Conservation (phyloP, 371 early-diverging fungal genomes). For the Mortierella sp. region DNA sequence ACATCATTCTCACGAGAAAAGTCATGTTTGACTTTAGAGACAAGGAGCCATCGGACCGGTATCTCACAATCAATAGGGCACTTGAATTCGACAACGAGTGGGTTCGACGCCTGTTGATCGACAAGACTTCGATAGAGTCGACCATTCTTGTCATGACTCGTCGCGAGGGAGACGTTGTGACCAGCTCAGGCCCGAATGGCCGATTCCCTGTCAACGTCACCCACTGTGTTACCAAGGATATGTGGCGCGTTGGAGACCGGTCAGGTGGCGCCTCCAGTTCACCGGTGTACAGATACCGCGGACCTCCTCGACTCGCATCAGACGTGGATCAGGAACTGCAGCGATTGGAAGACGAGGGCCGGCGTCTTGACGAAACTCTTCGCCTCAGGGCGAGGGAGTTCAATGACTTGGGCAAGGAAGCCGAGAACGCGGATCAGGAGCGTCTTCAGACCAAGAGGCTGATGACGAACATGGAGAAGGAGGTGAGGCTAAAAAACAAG, state of each 20-base stretch:
- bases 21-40: conserved; percentile 79
- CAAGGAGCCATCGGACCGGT: conserved; percentile 79
- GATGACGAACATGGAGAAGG: conserved; percentile 15
- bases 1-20: conserved; percentile 73
- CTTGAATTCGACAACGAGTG: conserved; percentile 80
- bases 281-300: conserved; percentile 61
- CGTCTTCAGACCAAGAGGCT: conserved; percentile 19
- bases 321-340: conserved; percentile 63
- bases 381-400: conserved; percentile 32
- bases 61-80: conserved; percentile 78
- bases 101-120: conserved; percentile 86
- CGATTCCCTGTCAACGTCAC: conserved; percentile 80
- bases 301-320: conserved; percentile 65
- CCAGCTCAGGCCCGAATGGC: conserved; percentile 60
- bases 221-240: conserved; percentile 75
- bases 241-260: conserved; percentile 78
- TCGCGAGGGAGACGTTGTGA: conserved; percentile 81
- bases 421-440: conserved; percentile 24
- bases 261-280: conserved; percentile 54
- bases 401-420: conserved; percentile 34
- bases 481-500: conserved; percentile 18
- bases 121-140: conserved; percentile 81
- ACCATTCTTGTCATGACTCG: conserved; percentile 83
- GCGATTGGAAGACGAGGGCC: conserved; percentile 50
- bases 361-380: conserved; percentile 39